These are phyloP conservation scores for Ambrosiella beaveri DNA, from an alignment of 2,329 filamentous ascomycete genomes.

Conservation along the genomic window DNA sequence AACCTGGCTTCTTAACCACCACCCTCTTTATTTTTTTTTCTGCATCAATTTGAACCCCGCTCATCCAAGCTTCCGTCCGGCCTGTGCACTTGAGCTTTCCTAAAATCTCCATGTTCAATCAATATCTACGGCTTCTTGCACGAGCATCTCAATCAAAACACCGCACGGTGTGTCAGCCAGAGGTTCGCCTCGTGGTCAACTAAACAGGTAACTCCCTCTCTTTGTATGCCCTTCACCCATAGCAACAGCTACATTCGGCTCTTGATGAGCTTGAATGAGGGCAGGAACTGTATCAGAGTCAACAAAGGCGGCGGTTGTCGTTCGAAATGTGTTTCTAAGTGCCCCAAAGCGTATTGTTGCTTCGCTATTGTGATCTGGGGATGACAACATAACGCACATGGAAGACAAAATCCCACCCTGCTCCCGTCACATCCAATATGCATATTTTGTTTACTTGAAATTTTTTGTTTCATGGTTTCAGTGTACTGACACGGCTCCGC, in stretches of 20 bases:
- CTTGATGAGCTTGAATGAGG: not conserved
- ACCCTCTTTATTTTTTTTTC: not conserved
- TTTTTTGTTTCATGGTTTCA: not conserved
- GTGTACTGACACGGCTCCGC: not conserved
- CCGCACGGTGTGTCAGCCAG: not conserved
- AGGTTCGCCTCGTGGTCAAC: not conserved
- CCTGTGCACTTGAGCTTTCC: not conserved
- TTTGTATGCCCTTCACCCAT: not conserved
- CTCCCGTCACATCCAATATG: not conserved
- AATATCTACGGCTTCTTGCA: not conserved
- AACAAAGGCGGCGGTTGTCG: too few species aligned
- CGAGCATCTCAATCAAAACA: not conserved
- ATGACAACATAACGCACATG: constrained; percentile 1
- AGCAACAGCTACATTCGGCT: not conserved
- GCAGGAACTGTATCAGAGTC: not conserved
- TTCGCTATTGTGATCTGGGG: not conserved
- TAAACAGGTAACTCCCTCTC: constrained; percentile 3
- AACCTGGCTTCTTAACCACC: not conserved
- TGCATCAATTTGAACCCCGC: not conserved
- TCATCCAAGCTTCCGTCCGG: not conserved
- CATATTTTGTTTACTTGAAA: constrained; percentile 1
- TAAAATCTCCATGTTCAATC: not conserved
- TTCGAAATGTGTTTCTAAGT: not conserved
- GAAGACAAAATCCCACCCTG: not conserved
- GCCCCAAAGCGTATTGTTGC: not conserved